phyloP scores from a whole-genome alignment of 768 basidiomycete species.

The Podaxis sp. region DNA sequence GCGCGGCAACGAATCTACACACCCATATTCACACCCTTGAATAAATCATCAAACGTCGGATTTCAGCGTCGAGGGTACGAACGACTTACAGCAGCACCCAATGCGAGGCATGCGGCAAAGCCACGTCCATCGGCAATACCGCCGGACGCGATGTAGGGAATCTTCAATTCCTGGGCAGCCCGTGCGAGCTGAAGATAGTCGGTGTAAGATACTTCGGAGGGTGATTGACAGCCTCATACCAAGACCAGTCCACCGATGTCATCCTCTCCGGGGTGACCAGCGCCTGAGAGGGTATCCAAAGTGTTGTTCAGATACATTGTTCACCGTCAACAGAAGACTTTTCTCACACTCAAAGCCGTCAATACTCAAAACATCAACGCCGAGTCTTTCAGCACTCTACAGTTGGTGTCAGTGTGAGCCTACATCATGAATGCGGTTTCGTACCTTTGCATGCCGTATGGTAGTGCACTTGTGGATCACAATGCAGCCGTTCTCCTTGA shows the following conservation, averaged over 20 bases:
- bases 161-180: constrained; percentile 78
- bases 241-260: constrained; percentile 88
- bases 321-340: background rate
- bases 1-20: constrained; percentile 1
- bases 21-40: constrained; percentile 87
- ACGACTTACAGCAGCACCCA: constrained; percentile 73
- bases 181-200: constrained; percentile 64
- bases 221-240: constrained; percentile 37
- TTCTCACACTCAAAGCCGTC: constrained; percentile 86
- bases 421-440: background rate
- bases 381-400: constrained; percentile 63
- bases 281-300: constrained; percentile 48
- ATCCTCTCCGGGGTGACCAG: constrained; percentile 93
- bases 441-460: constrained; percentile 80
- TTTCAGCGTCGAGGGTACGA: background rate
- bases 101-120: constrained; percentile 74
- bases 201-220: background rate
- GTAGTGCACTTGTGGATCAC: constrained; percentile 92
- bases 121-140: constrained; percentile 89
- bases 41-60: constrained; percentile 4
- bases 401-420: background rate
- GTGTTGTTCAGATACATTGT: background rate
- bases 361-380: constrained; percentile 87
- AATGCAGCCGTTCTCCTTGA: constrained; percentile 75
- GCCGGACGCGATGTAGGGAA: constrained; percentile 89